These are phyloP conservation scores for Salix udensis DNA, from an alignment of 345 rosid species.

Conservation along the genomic window DNA sequence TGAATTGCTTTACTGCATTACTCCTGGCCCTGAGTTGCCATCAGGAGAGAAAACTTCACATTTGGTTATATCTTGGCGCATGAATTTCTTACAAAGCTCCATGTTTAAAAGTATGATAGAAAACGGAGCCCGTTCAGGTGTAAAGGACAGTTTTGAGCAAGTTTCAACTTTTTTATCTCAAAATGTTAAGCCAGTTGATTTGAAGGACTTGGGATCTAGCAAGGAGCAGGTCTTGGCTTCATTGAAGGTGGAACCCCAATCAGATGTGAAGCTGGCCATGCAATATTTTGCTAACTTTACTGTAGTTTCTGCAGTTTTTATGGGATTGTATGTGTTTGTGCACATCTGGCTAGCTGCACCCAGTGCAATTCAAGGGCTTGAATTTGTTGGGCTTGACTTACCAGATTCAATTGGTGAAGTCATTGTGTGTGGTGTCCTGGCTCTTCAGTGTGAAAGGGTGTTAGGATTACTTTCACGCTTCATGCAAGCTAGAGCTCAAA, in stretches of 20 bases:
- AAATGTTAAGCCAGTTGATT: slow-evolving; percentile 67
- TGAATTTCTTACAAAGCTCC: slow-evolving; percentile 84
- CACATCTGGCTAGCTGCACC: slow-evolving; percentile 68
- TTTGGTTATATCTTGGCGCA: slow-evolving; percentile 81
- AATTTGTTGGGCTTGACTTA: slow-evolving; percentile 86
- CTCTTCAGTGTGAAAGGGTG: slow-evolving; percentile 76
- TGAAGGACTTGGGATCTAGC: slow-evolving; percentile 67
- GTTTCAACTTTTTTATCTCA: slow-evolving; percentile 59
- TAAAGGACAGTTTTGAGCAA: slow-evolving; percentile 76
- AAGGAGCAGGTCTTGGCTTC: slow-evolving; percentile 86
- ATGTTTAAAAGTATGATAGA: slow-evolving; percentile 97
- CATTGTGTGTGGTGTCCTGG: slow-evolving; percentile 69
- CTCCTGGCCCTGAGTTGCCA: slow-evolving; percentile 74
- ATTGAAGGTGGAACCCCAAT: slow-evolving; percentile 75
- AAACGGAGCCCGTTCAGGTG: slow-evolving; percentile 79
- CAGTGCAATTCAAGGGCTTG: slow-evolving; percentile 74
- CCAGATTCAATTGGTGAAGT: slow-evolving; percentile 93
- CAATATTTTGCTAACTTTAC: slow-evolving; percentile 85
- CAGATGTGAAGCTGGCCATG: slow-evolving; percentile 77
- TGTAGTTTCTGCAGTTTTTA: slow-evolving; percentile 58
- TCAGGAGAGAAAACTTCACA: slow-evolving; percentile 73
- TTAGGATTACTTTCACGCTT: slow-evolving; percentile 66
- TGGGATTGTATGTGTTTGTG: slow-evolving; percentile 63
- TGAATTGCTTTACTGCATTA: slow-evolving; percentile 69
- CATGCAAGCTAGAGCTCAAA: slow-evolving; percentile 81